phyloP scores from a whole-genome alignment of 2,329 filamentous ascomycete species.

The Bipolaris bicolor region DNA sequence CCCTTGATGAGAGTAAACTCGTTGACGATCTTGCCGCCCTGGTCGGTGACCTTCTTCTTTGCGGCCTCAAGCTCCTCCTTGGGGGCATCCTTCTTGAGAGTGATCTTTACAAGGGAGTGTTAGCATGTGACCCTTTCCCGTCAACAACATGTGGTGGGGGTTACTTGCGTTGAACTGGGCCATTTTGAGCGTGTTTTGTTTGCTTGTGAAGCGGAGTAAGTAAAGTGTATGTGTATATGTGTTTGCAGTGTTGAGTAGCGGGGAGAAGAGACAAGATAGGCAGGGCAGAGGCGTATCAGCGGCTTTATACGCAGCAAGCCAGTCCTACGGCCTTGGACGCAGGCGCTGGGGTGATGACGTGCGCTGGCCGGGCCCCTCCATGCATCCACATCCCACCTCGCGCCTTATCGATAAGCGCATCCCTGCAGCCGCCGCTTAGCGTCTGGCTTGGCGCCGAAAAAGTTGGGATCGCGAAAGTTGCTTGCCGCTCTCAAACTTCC shows the following conservation, averaged over 20 bases:
- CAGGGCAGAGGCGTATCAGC: constrained; percentile 18
- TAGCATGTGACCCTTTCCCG: constrained; percentile 1
- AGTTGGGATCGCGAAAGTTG: constrained; percentile 20
- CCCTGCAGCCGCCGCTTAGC: constrained; percentile 37
- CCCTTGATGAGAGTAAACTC: constrained; percentile 90
- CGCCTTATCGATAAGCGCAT: constrained; percentile 44
- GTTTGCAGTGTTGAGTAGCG: constrained; percentile 1
- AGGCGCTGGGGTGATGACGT: constrained; percentile 30
- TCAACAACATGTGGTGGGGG: background rate
- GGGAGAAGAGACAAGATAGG: constrained; percentile 16
- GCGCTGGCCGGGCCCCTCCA: constrained; percentile 21
- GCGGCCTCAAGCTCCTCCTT: constrained; percentile 73
- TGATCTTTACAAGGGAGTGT: constrained; percentile 64
- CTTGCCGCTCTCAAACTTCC: constrained; percentile 9
- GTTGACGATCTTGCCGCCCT: constrained; percentile 83
- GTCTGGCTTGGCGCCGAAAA: constrained; percentile 40
- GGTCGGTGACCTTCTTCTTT: constrained; percentile 74
- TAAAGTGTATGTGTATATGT: background rate
- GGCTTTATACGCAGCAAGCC: constrained; percentile 33
- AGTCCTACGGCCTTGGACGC: constrained; percentile 35
- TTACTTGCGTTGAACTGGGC: constrained; percentile 26
- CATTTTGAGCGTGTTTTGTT: constrained; percentile 15
- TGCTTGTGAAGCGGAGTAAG: background rate
- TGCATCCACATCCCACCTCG: constrained; percentile 1
- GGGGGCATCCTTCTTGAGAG: constrained; percentile 74